Conservation (phyloP, 163 green algal genomes). For the Coccomyxa subellipsoidea region DNA sequence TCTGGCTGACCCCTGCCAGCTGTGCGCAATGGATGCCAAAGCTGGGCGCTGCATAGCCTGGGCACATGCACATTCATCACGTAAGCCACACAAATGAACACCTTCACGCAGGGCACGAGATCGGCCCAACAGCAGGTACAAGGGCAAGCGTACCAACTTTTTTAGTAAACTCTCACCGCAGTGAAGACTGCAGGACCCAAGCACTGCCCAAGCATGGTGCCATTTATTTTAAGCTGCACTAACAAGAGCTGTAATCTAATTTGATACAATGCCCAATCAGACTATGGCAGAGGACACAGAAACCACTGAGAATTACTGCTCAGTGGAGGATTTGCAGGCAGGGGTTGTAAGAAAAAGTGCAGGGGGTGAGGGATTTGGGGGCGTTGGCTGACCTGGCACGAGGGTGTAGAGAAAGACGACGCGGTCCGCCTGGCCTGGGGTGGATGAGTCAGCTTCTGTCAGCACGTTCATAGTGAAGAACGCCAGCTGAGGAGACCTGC, state of each 20-base stretch:
- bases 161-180: too few relatives aligned
- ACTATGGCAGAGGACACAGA: too few relatives aligned
- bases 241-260: too few relatives aligned
- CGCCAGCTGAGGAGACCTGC: constrained; percentile 8
- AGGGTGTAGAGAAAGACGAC: constrained; percentile 76
- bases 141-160: too few relatives aligned
- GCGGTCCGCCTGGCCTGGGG: constrained; percentile 14
- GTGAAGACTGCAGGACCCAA: background rate
- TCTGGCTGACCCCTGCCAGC: constrained; percentile 44
- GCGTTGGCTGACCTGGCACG: constrained; percentile 30
- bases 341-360: too few relatives aligned
- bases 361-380: too few relatives aligned
- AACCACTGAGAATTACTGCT: too few relatives aligned
- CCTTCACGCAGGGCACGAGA: background rate
- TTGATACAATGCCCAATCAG: too few relatives aligned
- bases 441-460: background rate
- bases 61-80: background rate
- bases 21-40: constrained; percentile 69
- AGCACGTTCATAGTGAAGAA: constrained; percentile 74
- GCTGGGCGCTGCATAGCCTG: constrained; percentile 54
- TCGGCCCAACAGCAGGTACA: background rate
- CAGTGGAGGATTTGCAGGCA: too few relatives aligned
- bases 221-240: too few relatives aligned
- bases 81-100: background rate
- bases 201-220: too few relatives aligned